A percentile compares a stretch with the other conserved stretches of the same genome.
Evolutionary conservation across 2,329 filamentous ascomycete species (phyloP).

Genomic region (Zarea fungicola): DNA sequence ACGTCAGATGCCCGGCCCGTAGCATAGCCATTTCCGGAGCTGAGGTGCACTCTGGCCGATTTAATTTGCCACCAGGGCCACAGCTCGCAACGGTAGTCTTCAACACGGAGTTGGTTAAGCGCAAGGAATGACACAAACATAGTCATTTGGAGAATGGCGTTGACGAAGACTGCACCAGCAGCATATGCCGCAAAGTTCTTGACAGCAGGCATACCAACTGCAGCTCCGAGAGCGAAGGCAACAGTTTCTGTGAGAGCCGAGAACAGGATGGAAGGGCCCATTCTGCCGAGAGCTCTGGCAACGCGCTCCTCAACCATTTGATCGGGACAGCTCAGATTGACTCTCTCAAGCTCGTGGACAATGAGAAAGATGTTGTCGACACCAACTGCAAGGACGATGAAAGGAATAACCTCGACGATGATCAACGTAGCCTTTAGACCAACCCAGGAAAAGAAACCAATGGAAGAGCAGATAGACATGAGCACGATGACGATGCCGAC

Average conservation of each 20-base stretch:
- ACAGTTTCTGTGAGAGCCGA: conserved; percentile 93
- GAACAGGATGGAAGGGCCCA: conserved; percentile 93
- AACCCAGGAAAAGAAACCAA: conserved; percentile 87
- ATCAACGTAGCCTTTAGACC: conserved; percentile 95
- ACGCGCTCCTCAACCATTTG: conserved; percentile 81
- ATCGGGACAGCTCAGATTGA: conserved; percentile 88
- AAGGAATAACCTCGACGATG: conserved; percentile 97
- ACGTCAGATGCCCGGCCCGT: conserved; percentile 61
- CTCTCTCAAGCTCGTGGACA: conserved; percentile 93
- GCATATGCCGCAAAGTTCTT: conserved; percentile 97
- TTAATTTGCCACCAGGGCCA: conserved; percentile 83
- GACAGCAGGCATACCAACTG: conserved; percentile 96
- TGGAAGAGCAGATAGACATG: conserved; percentile 94
- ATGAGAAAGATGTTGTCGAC: conserved; percentile 99
- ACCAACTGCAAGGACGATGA: conserved; percentile 90
- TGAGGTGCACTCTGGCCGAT: conserved; percentile 63
- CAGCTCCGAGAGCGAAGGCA: conserved; percentile 86
- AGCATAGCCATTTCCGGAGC: conserved; percentile 48
- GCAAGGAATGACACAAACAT: conserved; percentile 93
- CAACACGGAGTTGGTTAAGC: conserved; percentile 85
- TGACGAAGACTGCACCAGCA: conserved; percentile 93
- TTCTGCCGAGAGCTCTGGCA: conserved; percentile 82
- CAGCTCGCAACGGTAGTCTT: conserved; percentile 84
- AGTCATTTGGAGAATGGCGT: conserved; percentile 92
- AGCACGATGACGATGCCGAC: conserved; percentile 92